Evolutionary conservation across 345 rosid species (phyloP).

Genomic region (Lumnitzera littorea): DNA sequence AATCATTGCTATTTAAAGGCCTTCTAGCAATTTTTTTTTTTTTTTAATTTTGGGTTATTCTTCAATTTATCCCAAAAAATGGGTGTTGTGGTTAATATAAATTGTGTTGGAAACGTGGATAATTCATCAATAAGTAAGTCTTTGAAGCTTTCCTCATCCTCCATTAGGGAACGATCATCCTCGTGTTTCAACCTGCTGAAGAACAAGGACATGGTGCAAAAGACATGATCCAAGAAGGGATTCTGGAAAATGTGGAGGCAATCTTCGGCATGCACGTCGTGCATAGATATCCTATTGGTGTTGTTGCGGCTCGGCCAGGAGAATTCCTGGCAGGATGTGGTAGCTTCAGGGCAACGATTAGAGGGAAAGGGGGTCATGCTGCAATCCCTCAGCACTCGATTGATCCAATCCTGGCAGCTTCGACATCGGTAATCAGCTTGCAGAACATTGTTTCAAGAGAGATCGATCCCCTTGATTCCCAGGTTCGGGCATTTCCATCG

Average conservation of each 20-base stretch:
- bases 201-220: conserved; percentile 54
- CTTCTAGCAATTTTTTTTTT: too few relatives aligned
- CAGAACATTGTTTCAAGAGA: conserved; percentile 60
- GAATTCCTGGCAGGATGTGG: conserved; percentile 65
- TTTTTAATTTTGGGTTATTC: too few relatives aligned
- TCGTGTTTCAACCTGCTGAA: conserved; percentile 69
- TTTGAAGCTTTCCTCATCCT: too few relatives aligned
- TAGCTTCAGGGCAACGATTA: conserved; percentile 45
- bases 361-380: conserved; percentile 54
- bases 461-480: conserved; percentile 55
- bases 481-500: conserved; percentile 19
- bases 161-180: conserved; percentile 48
- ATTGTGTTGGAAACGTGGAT: too few relatives aligned
- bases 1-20: too few relatives aligned
- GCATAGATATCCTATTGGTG: conserved; percentile 27
- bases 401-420: conserved; percentile 60
- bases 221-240: conserved; percentile 44
- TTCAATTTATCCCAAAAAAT: too few relatives aligned
- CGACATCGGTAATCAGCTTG: conserved; percentile 46
- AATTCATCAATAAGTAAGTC: too few relatives aligned
- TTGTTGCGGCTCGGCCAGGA: conserved; percentile 41
- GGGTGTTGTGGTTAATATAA: too few relatives aligned
- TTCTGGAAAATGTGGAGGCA: conserved; percentile 44
- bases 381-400: conserved; percentile 42
- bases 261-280: conserved; percentile 51